Evolutionary conservation across 2,329 filamentous ascomycete genomes (phyloP), one percentile per base, ranked within the genome.

Genomic region (Phaeophleospora eucalypticola): DNA sequence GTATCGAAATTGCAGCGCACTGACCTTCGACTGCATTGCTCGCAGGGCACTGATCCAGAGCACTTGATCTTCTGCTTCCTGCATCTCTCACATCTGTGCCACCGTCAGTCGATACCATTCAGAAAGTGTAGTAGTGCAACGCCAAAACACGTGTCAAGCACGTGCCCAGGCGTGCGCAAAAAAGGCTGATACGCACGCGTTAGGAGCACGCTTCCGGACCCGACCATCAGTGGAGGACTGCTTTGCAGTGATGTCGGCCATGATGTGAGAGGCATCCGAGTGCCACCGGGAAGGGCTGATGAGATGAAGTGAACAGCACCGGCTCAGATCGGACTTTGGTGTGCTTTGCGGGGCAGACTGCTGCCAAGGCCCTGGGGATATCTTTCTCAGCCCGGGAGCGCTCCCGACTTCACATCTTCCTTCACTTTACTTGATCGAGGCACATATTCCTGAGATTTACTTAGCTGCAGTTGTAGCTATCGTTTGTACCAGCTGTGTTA

Each of bases 41-140:
- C 65, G 57, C 71, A 74, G 12, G 71, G 71, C 46, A 67, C 62
- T 4, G 60, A 57, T 10, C 71, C 71, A 16, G 69, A 68, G 53
- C 71, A 74, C 53, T 69, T 71, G 52, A 73, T 72, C 55, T 74
- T 74, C 43, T 72, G 70, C 41, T 66, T 64, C 19, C 72, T 69
- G 50, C 72, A 75, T 52, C 71, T 65, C 38, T 63, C 61, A 50
- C 72, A 74, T 34, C 72, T 74, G 45, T 35, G 9, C 16, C 24
- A 7, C 17, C 20, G 33, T 41, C 12, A 16, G 29, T 29, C 7
- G 19, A 14, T 9, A 21, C 21, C 20, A 27, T 8, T 16, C 24
- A 29, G 6, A 29, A 29, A 6, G 24, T 29, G 24, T 29, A 29
- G 24, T 12, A 12, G 12, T 6, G 7, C 24, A 29, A 12, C 12